phyloP scores from a whole-genome alignment of 768 basidiomycete species.

The Suillus variegatus region DNA sequence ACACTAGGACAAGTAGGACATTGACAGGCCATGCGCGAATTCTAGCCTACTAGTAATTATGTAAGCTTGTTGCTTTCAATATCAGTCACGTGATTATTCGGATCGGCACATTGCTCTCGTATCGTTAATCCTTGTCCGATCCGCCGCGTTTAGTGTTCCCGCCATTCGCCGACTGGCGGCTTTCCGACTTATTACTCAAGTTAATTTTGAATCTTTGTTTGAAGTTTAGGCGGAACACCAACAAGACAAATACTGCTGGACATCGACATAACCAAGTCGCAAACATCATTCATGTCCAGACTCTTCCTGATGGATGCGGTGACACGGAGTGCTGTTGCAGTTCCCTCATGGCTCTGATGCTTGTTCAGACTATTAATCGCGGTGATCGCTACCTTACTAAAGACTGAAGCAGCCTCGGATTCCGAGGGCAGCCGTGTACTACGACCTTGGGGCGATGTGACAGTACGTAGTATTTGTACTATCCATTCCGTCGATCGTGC shows the following conservation, averaged over 20 bases:
- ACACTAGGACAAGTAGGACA: no score
- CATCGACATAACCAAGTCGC: constrained; percentile 75
- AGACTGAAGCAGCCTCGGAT: constrained; percentile 5
- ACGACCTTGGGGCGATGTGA: constrained; percentile 11
- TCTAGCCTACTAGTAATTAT: no score
- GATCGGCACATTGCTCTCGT: no score
- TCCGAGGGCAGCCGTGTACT: constrained; percentile 11
- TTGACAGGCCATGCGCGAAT: no score
- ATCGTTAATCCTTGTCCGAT: no score
- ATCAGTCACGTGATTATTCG: no score
- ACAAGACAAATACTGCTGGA: constrained; percentile 55
- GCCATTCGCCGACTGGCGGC: no score
- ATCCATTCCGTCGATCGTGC: not conserved
- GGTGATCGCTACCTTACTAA: constrained; percentile 4
- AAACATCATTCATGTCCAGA: constrained; percentile 50
- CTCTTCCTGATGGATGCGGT: constrained; percentile 58
- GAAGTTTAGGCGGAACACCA: constrained; percentile 15
- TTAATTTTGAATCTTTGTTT: constrained; percentile 8
- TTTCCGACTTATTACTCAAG: constrained; percentile 3
- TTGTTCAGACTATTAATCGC: not conserved
- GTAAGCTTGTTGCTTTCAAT: no score
- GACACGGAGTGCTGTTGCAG: no score
- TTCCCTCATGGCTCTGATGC: not conserved
- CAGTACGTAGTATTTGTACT: constrained; percentile 15
- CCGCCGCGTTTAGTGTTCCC: no score